phyloP scores from a whole-genome alignment of 768 basidiomycete genomes.

The Suillus subaureus region DNA sequence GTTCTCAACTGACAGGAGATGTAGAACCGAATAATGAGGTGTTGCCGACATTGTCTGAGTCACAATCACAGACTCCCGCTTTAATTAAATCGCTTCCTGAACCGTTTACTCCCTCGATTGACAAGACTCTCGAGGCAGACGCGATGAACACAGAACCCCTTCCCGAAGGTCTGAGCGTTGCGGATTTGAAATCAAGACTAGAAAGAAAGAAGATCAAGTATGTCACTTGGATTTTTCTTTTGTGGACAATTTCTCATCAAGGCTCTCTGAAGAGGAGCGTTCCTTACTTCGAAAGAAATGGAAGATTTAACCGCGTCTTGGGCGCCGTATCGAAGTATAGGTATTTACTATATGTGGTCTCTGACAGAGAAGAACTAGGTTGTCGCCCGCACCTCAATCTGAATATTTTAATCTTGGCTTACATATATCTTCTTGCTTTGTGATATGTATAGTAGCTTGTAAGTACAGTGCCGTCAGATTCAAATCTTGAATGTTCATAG shows the following conservation, averaged over 20 bases:
- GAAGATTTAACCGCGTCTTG: conserved; percentile 71
- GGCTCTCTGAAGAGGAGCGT: conserved; percentile 52
- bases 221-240: conserved; percentile 24
- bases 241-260: conserved; percentile 14
- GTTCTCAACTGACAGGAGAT: conserved; percentile 4
- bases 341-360: conserved; percentile 93
- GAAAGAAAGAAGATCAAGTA: conserved; percentile 75
- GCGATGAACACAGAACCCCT: conserved; percentile 40
- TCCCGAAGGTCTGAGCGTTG: conserved; percentile 61
- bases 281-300: conserved; percentile 85
- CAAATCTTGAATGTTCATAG: neutral
- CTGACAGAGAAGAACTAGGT: conserved; percentile 45
- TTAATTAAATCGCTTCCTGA: conserved; percentile 43
- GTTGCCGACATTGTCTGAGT: conserved; percentile 33
- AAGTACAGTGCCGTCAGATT: neutral
- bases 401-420: neutral
- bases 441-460: neutral
- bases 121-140: conserved; percentile 49
- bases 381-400: neutral
- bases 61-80: neutral
- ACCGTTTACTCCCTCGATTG: conserved; percentile 70
- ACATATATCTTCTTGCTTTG: neutral
- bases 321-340: conserved; percentile 83
- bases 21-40: conserved; percentile 25
- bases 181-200: conserved; percentile 59